A percentile compares a stretch with the other conserved stretches of the same genome.
Evolutionary conservation across 1,284 basidiomycete species (phyloP).

Genomic region (Vanrija sp.): DNA sequence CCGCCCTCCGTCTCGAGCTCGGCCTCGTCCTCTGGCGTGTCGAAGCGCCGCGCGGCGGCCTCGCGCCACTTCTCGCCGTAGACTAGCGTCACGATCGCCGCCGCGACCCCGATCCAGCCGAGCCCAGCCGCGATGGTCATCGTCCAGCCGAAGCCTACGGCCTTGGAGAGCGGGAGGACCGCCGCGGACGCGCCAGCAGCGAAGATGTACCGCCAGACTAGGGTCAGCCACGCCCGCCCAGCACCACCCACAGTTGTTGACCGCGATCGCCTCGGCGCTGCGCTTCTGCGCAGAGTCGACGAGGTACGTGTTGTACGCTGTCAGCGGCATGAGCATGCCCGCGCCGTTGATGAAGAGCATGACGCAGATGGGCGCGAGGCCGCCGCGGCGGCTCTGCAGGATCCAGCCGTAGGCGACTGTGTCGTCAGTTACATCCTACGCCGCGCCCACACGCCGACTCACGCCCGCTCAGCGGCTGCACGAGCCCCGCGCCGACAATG

Average conservation of each 20-base stretch:
- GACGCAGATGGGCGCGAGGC: slow-evolving; percentile 38
- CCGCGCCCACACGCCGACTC: slow-evolving; percentile 24
- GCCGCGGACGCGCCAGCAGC: slow-evolving; percentile 49
- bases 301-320: slow-evolving; percentile 56
- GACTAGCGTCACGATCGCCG: slow-evolving; percentile 18
- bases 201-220: slow-evolving; percentile 40
- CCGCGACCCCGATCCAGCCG: slow-evolving; percentile 21
- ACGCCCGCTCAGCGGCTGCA: slow-evolving; percentile 45
- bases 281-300: slow-evolving; percentile 57
- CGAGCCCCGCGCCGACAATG: slow-evolving; percentile 52
- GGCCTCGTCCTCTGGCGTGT: slow-evolving; percentile 5
- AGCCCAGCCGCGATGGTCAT: slow-evolving; percentile 53
- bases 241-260: slow-evolving; percentile 36
- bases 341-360: slow-evolving; percentile 50
- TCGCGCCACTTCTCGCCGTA: slow-evolving; percentile 39
- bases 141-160: slow-evolving; percentile 57
- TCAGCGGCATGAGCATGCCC: slow-evolving; percentile 51
- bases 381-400: slow-evolving; percentile 26
- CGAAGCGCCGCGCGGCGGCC: slow-evolving; percentile 21
- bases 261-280: slow-evolving; percentile 55
- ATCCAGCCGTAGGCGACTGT: slow-evolving; percentile 43
- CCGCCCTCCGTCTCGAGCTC: slow-evolving; percentile 15
- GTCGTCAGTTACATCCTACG: not conserved
- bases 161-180: slow-evolving; percentile 56
- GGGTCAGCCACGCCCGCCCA: no score